Base-by-base conservation (phyloP, 1,139 yeast genomes). In the Lodderomyces beijingensis region DNA sequence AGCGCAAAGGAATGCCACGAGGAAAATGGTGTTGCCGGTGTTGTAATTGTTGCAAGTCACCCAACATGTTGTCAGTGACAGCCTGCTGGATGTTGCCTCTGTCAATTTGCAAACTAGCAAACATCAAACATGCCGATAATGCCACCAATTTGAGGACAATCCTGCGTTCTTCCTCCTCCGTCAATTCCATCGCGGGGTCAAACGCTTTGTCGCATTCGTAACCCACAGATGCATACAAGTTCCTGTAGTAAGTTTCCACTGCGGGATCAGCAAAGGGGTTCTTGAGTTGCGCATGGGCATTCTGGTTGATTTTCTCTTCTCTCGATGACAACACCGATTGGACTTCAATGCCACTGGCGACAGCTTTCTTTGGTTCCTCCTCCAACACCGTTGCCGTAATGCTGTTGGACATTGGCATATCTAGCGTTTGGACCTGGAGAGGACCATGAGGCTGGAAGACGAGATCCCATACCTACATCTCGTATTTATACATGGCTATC, bases 231-330 rank as follows among this genome's bases (percentile, higher is more conserved):
- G 55, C 60, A 35, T 63, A 62, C 13, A 63, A 27, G 4, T 47
- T 39, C 5, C 50, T 44, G 36, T 38, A 40, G 23, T 40, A 40
- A 18, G 27, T 33, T 15, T 26, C 41, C 1, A 38, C 38, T 15
- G 31, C 32, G 1, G 38, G 36, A 20, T 40, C 38, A 12, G 34
- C 28, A 26, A 40, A 40, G 14, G 43, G 43, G 25, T 40, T 37
- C 22, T 37, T 37, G n/a, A 17, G 10, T n/a, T 33, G 16, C 16
- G 28, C 22, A 15, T 35, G 29, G 1, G 35, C 14, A n/a, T n/a
- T n/a, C n/a, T n/a, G n/a, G 88, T 17, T 65, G 65, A 48, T 81
- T 88, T 31, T 65, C 69, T 1, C 53, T 50, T 35, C 77, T 62
- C 51, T 79, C 80, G 16, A 79, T 63, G 43, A 77, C 73, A 11